phyloP scores from a whole-genome alignment of 2,329 filamentous ascomycete genomes.

The Colletotrichum camelliae region DNA sequence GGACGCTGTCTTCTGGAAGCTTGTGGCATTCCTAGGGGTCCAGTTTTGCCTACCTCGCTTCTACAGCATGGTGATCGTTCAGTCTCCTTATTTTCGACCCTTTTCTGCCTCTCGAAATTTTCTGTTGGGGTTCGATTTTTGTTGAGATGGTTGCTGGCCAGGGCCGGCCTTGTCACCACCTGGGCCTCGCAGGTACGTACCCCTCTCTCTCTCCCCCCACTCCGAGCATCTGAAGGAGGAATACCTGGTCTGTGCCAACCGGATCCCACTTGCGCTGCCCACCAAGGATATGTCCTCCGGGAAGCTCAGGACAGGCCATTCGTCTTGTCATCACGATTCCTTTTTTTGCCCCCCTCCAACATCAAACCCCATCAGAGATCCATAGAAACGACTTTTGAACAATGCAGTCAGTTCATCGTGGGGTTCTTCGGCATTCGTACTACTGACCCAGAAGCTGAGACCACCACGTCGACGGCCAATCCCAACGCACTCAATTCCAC shows the following conservation, averaged over 20 bases:
- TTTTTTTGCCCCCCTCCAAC: not conserved
- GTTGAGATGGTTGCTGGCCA: slow-evolving; percentile 18
- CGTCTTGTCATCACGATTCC: not conserved
- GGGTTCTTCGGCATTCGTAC: not conserved
- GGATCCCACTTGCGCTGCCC: not conserved
- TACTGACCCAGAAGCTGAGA: not conserved
- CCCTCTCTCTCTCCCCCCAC: not conserved
- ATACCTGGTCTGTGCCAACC: not conserved
- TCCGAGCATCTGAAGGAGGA: not conserved
- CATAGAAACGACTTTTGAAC: not conserved
- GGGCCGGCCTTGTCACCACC: slow-evolving; percentile 16
- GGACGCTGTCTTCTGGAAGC: slow-evolving; percentile 20
- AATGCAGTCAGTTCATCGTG: not conserved
- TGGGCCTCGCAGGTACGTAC: slow-evolving; percentile 12
- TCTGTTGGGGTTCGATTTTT: slow-evolving; percentile 19
- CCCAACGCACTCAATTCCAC: not conserved
- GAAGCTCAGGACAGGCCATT: not conserved
- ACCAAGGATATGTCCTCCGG: not conserved
- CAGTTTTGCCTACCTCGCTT: slow-evolving; percentile 7
- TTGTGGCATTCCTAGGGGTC: slow-evolving; percentile 6
- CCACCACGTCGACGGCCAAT: not conserved
- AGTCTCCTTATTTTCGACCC: not conserved
- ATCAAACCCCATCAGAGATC: not conserved
- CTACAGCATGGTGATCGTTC: not conserved
- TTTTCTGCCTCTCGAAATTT: slow-evolving; percentile 10